Evolutionary conservation across 805 yeast genomes (phyloP).

Genomic region (Candida ovalis): DNA sequence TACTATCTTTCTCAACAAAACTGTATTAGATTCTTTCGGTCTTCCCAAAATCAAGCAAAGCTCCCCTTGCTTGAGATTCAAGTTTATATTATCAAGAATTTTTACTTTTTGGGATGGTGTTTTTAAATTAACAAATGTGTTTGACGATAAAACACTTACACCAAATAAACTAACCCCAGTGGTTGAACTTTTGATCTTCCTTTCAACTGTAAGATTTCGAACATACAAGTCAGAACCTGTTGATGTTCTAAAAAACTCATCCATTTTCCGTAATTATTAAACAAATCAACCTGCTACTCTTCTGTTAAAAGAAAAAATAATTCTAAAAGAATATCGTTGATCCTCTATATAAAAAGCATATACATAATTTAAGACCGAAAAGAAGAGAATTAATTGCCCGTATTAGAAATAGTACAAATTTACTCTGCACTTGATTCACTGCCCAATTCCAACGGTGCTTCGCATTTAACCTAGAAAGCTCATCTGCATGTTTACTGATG

Average conservation of each 20-base stretch:
- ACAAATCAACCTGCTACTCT: no score
- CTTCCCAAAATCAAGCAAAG: constrained; percentile 61
- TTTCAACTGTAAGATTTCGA: not conserved
- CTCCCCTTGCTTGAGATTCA: constrained; percentile 47
- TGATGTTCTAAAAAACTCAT: not conserved
- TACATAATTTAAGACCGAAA: no score
- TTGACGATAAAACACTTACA: not conserved
- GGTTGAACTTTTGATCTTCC: not conserved
- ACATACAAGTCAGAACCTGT: not conserved
- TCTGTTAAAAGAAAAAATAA: no score
- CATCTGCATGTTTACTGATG: no score
- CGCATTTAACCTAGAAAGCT: no score
- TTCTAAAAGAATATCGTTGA: no score
- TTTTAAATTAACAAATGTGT: not conserved
- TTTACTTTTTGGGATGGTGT: constrained; percentile 1
- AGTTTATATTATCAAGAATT: constrained; percentile 33
- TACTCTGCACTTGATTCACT: no score
- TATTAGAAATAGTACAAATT: no score
- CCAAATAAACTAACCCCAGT: not conserved
- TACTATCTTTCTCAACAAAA: constrained; percentile 55
- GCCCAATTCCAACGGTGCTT: no score
- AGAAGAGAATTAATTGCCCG: no score
- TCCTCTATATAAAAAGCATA: no score
- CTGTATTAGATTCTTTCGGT: constrained; percentile 74
- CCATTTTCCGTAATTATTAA: not conserved